These are phyloP conservation scores for Agroathelia rolfsii DNA, from an alignment of 1,284 basidiomycete species.

Conservation along the genomic window DNA sequence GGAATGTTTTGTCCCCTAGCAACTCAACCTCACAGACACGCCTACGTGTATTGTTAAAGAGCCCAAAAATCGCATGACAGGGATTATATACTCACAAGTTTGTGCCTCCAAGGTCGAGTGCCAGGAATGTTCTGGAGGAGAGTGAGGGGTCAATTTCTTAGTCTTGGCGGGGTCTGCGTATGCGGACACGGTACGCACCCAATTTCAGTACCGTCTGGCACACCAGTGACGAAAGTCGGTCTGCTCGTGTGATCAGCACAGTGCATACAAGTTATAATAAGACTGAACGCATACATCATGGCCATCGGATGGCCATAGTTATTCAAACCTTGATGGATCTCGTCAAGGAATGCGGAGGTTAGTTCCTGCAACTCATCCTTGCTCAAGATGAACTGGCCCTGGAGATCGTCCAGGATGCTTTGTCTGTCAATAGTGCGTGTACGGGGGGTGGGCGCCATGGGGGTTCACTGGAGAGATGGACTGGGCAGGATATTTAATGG, in stretches of 20 bases:
- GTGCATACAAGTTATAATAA: slow-evolving; percentile 1
- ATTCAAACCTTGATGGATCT: slow-evolving; percentile 63
- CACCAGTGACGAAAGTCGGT: slow-evolving; percentile 83
- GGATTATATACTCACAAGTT: slow-evolving; percentile 59
- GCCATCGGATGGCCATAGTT: slow-evolving; percentile 74
- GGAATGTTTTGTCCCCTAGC: slow-evolving; percentile 83
- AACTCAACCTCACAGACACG: slow-evolving; percentile 91
- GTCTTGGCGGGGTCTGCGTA: slow-evolving; percentile 6
- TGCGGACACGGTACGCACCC: slow-evolving; percentile 50
- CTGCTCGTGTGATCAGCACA: slow-evolving; percentile 26
- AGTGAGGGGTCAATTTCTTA: slow-evolving; percentile 4
- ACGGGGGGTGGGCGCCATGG: too few relatives aligned
- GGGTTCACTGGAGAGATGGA: too few relatives aligned
- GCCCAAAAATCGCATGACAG: slow-evolving; percentile 5
- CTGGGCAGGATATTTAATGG: too few relatives aligned
- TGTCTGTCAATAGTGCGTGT: too few relatives aligned
- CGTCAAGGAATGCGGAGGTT: slow-evolving; percentile 70
- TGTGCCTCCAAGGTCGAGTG: slow-evolving; percentile 90
- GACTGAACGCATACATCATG: slow-evolving; percentile 62
- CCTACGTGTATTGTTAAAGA: slow-evolving; percentile 27
- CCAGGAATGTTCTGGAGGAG: slow-evolving; percentile 72
- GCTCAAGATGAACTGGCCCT: slow-evolving; percentile 60
- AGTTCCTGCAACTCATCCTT: slow-evolving; percentile 56
- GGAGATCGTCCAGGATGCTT: slow-evolving; percentile 36
- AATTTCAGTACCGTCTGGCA: slow-evolving; percentile 84